Evolutionary conservation across 306 rosid genomes (phyloP), one percentile per base, ranked within the genome.

Genomic region (Vigna reflexopilosa): DNA sequence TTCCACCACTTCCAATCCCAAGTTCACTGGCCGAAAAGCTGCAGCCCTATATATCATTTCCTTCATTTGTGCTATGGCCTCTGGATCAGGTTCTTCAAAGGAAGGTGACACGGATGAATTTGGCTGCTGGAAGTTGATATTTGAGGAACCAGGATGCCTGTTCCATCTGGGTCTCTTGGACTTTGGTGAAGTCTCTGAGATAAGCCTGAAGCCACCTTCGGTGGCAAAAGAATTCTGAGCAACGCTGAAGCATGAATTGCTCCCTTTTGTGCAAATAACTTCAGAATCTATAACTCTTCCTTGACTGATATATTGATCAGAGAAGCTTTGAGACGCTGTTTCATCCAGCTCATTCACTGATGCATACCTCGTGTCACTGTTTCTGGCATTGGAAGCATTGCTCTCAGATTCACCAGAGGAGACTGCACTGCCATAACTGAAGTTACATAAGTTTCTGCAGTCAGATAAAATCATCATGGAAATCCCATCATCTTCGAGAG

Each of bases 11-110:
- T 96, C 99, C 58, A 86, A 4, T 1, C 94, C 97, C 68, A 96
- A 87, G 81, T 87, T 89, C 90, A 96, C 98, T 3, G 98, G 99
- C 84, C 98, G 80, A 36, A 91, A 96, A 7, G 94, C 98, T 51
- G 99, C 98, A 6, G 97, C 96, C 2, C 97, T 81, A 38, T 91
- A 96, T 15, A 96, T 91, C 96, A 96, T 96, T 77, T 96, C 99
- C 83, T 96, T 96, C 99, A 96, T 93, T 7, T 96, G 99, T 48
- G 96, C 98, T 38, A 96, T 82, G 50, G 91, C 99, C 56, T 96
- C 99, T 28, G 93, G 93, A 81, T 96, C 99, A 44, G 97, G 91
- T 4, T 91, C 99, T 70, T 93, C 94, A 61, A 71, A 77, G 56
- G 87, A 83, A 49, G 88, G 79, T 24, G 89, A 73, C 10, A 82